phyloP scores from a whole-genome alignment of 805 yeast genomes.

The Metschnikowia dekortorum region DNA sequence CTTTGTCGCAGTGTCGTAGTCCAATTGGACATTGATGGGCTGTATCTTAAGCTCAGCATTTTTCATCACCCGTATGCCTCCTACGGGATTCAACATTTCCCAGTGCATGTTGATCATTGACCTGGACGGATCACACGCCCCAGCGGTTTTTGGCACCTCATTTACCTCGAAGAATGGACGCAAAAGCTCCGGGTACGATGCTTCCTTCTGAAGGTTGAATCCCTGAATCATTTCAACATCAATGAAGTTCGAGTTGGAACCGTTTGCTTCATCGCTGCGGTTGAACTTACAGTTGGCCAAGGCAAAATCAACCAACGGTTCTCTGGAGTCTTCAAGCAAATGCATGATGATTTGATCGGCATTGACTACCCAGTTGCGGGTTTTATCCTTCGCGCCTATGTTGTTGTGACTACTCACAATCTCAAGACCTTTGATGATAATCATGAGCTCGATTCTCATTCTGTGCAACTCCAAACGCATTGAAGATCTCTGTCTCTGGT shows the following conservation, averaged over 20 bases:
- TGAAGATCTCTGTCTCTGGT: conserved; percentile 18
- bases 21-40: conserved; percentile 71
- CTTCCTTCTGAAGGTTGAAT: conserved; percentile 53
- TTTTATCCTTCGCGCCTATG: conserved; percentile 7
- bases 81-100: conserved; percentile 83
- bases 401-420: conserved; percentile 8
- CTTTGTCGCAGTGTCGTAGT: conserved; percentile 61
- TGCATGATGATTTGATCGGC: conserved; percentile 72
- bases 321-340: conserved; percentile 53
- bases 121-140: conserved; percentile 3
- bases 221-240: conserved; percentile 63
- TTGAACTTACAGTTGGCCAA: conserved; percentile 57
- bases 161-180: conserved; percentile 41
- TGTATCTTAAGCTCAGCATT: conserved; percentile 54
- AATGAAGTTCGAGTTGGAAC: conserved; percentile 60
- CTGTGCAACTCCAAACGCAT: conserved; percentile 33
- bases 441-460: conserved; percentile 29
- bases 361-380: conserved; percentile 12
- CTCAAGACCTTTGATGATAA: conserved; percentile 25
- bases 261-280: conserved; percentile 59
- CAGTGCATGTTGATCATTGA: conserved; percentile 44
- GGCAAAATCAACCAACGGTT: conserved; percentile 67
- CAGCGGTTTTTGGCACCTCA: conserved; percentile 10
- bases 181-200: conserved; percentile 67
- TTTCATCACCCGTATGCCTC: conserved; percentile 82